Percentiles rank a stretch among this genome's conserved stretches.
Conservation (phyloP, 257 asterid species). For the Jacaranda copaia region DNA sequence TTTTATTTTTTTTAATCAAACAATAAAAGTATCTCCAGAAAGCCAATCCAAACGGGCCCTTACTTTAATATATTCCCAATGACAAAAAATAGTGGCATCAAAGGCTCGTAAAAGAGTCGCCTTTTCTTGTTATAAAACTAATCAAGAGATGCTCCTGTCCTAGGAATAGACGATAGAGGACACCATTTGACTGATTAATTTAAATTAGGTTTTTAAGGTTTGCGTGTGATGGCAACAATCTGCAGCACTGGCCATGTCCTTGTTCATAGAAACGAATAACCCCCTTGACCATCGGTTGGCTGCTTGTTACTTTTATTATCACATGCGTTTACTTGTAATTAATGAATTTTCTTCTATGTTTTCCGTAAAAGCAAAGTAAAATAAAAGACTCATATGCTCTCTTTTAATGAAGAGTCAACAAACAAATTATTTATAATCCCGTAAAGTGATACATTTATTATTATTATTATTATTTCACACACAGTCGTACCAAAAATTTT, state of each 20-base stretch:
- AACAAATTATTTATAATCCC: not conserved
- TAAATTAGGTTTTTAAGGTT: not conserved
- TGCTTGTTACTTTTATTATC: not conserved
- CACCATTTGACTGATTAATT: not conserved
- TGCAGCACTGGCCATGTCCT: slow-evolving; percentile 15
- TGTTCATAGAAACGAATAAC: not conserved
- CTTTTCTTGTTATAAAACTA: too few species aligned
- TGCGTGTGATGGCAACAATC: slow-evolving; percentile 9
- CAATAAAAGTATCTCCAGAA: too few species aligned
- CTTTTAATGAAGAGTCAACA: not conserved
- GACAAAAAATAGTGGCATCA: too few species aligned
- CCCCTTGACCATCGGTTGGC: slow-evolving; percentile 27
- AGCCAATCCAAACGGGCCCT: too few species aligned
- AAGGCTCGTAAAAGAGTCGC: too few species aligned
- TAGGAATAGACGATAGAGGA: too few species aligned
- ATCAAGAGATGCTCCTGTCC: not conserved
- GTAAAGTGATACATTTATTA: not conserved
- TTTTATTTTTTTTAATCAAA: too few species aligned
- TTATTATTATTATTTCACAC: too few species aligned
- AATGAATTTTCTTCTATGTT: not conserved
- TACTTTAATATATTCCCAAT: too few species aligned
- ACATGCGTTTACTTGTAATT: not conserved
- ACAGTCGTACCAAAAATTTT: too few species aligned
- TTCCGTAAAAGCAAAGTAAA: not conserved
- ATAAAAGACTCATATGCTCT: not conserved